These are phyloP conservation scores for Plantago coronopus DNA, from an alignment of 305 asterid species.

Conservation along the genomic window DNA sequence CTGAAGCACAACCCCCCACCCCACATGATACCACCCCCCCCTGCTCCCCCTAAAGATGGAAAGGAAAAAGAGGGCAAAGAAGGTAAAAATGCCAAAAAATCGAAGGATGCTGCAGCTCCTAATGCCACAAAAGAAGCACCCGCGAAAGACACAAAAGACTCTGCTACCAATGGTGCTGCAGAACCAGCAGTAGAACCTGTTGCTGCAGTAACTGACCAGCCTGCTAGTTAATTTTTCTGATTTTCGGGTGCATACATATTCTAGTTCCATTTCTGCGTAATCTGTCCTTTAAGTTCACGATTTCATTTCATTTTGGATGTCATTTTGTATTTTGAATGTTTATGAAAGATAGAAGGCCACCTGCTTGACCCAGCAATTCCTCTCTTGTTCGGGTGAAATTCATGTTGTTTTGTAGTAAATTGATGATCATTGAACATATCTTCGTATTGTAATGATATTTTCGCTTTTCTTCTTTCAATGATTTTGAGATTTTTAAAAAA, in stretches of 20 bases:
- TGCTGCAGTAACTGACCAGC: slow-evolving; percentile 33
- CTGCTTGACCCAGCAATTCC: slow-evolving; percentile 13
- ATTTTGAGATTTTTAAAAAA: too few species aligned
- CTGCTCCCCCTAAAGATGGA: slow-evolving; percentile 58
- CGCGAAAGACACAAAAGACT: slow-evolving; percentile 44
- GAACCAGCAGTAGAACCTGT: slow-evolving; percentile 33
- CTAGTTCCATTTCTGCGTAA: slow-evolving; percentile 12
- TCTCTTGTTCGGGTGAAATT: slow-evolving; percentile 21
- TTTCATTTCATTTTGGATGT: slow-evolving; percentile 13
- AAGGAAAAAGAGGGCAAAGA: slow-evolving; percentile 59
- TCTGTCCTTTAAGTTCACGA: background rate
- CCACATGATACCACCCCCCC: slow-evolving; percentile 89
- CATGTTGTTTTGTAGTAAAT: slow-evolving; percentile 23
- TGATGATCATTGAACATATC: slow-evolving; percentile 22
- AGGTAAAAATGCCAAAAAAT: slow-evolving; percentile 41
- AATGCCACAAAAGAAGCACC: slow-evolving; percentile 38
- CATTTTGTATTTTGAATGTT: slow-evolving; percentile 11
- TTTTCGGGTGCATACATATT: slow-evolving; percentile 12
- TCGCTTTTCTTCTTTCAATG: slow-evolving; percentile 8
- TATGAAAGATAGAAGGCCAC: slow-evolving; percentile 11
- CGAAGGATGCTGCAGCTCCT: slow-evolving; percentile 35
- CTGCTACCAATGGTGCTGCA: slow-evolving; percentile 33
- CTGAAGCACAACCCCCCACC: slow-evolving; percentile 96
- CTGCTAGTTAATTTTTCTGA: slow-evolving; percentile 24
- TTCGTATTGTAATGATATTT: slow-evolving; percentile 18